Conservation (phyloP, 2,329 filamentous ascomycete genomes). For the Diaporthe caulivora region DNA sequence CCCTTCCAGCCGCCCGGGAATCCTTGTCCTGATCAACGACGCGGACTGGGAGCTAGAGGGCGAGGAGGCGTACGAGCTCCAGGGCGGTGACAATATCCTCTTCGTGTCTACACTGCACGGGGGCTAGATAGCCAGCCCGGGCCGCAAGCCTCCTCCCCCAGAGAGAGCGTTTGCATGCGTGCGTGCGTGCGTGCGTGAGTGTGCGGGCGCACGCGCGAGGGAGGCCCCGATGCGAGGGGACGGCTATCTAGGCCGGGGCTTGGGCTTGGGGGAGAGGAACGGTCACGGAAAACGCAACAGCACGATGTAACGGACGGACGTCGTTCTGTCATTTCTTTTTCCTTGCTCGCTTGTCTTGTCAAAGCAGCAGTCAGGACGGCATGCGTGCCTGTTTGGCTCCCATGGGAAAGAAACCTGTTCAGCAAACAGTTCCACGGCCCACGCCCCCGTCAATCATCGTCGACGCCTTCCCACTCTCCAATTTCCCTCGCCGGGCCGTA, state of each 20-base stretch:
- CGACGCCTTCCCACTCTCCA: background rate
- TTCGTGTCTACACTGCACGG: constrained; percentile 98
- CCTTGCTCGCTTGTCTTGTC: background rate
- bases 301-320: background rate
- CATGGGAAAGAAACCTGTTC: background rate
- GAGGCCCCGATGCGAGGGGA: constrained; percentile 16
- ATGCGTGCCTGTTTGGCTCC: background rate
- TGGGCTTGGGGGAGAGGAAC: background rate
- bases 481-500: background rate
- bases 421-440: background rate
- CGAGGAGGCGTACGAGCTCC: constrained; percentile 89
- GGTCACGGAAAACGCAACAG: background rate
- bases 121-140: constrained; percentile 65
- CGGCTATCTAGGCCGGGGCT: constrained; percentile 11
- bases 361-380: background rate
- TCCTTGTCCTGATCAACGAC: constrained; percentile 96
- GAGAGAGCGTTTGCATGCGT: background rate
- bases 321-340: background rate
- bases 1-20: constrained; percentile 82
- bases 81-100: constrained; percentile 86
- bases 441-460: background rate
- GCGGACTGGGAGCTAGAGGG: constrained; percentile 98
- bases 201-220: no score
- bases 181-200: background rate
- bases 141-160: background rate